Base-by-base conservation (phyloP, 192 early-diverging fungal genomes). In the Gigaspora rosea region DNA sequence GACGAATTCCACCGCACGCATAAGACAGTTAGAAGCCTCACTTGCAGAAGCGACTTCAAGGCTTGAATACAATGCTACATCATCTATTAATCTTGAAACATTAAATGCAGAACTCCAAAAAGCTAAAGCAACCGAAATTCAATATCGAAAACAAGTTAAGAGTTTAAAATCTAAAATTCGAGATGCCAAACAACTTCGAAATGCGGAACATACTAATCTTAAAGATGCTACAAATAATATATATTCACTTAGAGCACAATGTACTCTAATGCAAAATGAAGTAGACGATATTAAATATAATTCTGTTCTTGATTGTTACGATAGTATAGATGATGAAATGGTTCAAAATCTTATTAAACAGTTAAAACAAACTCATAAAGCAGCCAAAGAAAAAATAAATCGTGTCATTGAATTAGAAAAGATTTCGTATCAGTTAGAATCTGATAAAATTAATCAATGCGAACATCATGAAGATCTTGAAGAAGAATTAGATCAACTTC, bases 401-500 rank as follows among this genome's bases (percentile, higher is more conserved):
- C 75, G 63, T 11, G 63, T 67, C 41, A n/a, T 54, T 10, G 64
- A 76, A 46, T 66, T 76, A 10, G 75, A 76, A 76, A 49, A 76
- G 15, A 46, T 51, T 8, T 52, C 49, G 1, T 9, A 76, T 50
- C 48, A 66, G 56, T 46, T 66, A 18, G 58, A 75, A 51, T 18
- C 64, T 12, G 75, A 67, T n/a, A 76, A 76, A 76, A 35, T 41
- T 1, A 13, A 50, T 41, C 52, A 76, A 54, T 27, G 54, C 41
- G 33, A 69, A 12, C 33, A 11, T 27, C 22, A 27, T 47, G 50
- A 27, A 18, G 32, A 76, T 20, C 63, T 66, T 56, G 47, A 22
- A 56, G 13, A 76, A 67, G 59, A 76, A 65, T 13, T 82, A 41
- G 79, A 84, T 66, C 73, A 75, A 33, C 22, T 80, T 64, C 81